Base-by-base conservation (phyloP, 225 moss, liverwort and hornwort species). In the Sphagnum tenellum region DNA sequence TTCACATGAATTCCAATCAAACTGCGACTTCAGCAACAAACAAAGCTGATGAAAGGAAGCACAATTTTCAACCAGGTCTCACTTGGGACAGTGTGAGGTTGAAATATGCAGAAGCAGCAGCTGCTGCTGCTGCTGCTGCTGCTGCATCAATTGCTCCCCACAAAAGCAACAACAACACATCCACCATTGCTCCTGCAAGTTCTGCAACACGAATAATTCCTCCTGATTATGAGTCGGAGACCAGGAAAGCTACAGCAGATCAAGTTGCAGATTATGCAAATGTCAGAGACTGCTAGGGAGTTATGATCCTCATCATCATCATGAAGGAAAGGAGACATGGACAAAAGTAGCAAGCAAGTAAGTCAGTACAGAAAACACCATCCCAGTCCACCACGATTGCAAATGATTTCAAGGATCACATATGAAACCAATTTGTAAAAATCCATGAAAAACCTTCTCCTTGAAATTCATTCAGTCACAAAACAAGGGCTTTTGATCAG, bases 251-350 rank as follows among this genome's bases (percentile, higher is more conserved):
- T 10, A 82, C 82, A 53, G 79, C 82, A 8, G 74, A 69, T 45
- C 82, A 82, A 70, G 79, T 82, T 62, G 82, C 82, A 4, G 82
- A 82, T 44, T 82, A 82, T 11, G 79, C 79, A 29, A 29, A 29
- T 29, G 29, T 29, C 29, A 29, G 29, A 29, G 29, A 29, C 29
- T 29, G 29, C 29, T 29, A 29, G 29, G 29, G 29, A 29, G 29
- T 29, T 29, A 29, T 29, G 29, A 29, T 29, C 29, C 0, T 29
- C 29, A 29, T 29, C 29, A 29, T 29, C 29, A 29, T 29, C 29
- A 29, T 29, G 29, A 29, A 29, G 29, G 29, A 29, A 29, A 29
- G 29, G 29, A 29, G 29, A 29, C 29, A 29, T 29, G 29, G 29
- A 29, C 29, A 29, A 29, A 29, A 29, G 29, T 29, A 29, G 29